Percentiles rank a stretch among this genome's conserved stretches.
phyloP scores from a whole-genome alignment of 345 rosid species.

The Cardamine resedifolia region DNA sequence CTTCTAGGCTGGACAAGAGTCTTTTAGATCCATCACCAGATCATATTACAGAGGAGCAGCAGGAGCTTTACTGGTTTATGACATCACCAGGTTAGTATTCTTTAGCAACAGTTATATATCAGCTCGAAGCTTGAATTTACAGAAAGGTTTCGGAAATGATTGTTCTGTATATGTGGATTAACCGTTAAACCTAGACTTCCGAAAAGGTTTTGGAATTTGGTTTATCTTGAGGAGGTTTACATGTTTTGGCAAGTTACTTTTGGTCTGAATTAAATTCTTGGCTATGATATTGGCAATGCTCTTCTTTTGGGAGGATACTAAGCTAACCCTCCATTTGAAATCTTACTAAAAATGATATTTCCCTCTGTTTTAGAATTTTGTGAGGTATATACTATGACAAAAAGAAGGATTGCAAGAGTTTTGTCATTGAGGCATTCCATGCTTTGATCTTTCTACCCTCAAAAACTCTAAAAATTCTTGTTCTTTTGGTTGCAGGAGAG shows the following conservation, averaged over 20 bases:
- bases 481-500: slow-evolving; percentile 60
- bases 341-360: background rate
- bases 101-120: background rate
- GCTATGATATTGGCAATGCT: slow-evolving; percentile 2
- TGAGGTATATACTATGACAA: background rate
- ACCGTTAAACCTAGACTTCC: slow-evolving; percentile 2
- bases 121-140: background rate
- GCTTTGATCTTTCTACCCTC: background rate
- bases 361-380: background rate
- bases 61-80: slow-evolving; percentile 93
- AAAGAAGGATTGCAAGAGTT: slow-evolving; percentile 3
- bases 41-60: slow-evolving; percentile 99
- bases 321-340: background rate
- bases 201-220: background rate
- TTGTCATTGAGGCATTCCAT: background rate
- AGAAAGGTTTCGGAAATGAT: background rate
- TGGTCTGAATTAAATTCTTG: background rate
- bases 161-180: background rate
- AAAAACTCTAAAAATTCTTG: background rate
- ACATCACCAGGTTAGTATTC: slow-evolving; percentile 74
- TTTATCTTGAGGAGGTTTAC: background rate
- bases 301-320: slow-evolving; percentile 1
- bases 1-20: slow-evolving; percentile 91
- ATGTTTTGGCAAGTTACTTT: background rate
- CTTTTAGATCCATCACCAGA: slow-evolving; percentile 94